A percentile compares a stretch with the other conserved stretches of the same genome.
Conservation (phyloP, 495 filamentous ascomycete species). For the Bryoglossum gracile region DNA sequence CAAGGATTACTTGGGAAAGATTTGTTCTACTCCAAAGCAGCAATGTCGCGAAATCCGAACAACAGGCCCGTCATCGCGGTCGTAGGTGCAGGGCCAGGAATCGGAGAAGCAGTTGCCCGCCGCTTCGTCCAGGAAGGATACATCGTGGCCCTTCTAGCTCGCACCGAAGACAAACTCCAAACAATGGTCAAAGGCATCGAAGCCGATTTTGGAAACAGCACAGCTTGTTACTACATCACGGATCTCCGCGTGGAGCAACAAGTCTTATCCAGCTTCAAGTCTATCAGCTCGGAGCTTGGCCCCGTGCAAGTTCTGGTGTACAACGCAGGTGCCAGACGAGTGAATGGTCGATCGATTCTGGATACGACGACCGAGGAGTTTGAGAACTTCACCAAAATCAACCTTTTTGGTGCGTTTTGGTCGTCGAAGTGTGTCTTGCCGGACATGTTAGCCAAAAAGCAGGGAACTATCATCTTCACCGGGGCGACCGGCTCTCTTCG, state of each 20-base stretch:
- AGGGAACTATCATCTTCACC: conserved; percentile 29
- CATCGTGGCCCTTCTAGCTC: conserved; percentile 27
- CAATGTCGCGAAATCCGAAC: conserved; percentile 22
- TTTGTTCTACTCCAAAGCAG: no score
- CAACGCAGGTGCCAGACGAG: conserved; percentile 27
- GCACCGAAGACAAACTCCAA: conserved; percentile 26
- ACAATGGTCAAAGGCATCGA: conserved; percentile 23
- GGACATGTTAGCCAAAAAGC: conserved; percentile 24
- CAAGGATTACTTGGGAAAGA: no score
- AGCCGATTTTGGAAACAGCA: not conserved
- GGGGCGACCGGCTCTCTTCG: conserved; percentile 29
- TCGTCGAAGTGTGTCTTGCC: conserved; percentile 26
- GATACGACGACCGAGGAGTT: conserved; percentile 29
- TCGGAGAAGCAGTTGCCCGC: conserved; percentile 29
- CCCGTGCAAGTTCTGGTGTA: conserved; percentile 26
- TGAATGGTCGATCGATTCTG: conserved; percentile 24
- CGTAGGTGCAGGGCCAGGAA: conserved; percentile 29
- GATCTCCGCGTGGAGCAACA: conserved; percentile 23
- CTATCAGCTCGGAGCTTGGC: conserved; percentile 25
- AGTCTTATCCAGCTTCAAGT: conserved; percentile 20
- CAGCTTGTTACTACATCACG: conserved; percentile 26
- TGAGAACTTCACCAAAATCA: conserved; percentile 27
- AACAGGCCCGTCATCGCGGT: conserved; percentile 27
- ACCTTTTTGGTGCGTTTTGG: conserved; percentile 30
- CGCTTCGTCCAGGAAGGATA: conserved; percentile 27